Percentiles rank a stretch among this genome's conserved stretches.
These are phyloP conservation scores for Pseudomassariella vexata DNA, from an alignment of 2,329 filamentous ascomycete species.

Conservation along the genomic window DNA sequence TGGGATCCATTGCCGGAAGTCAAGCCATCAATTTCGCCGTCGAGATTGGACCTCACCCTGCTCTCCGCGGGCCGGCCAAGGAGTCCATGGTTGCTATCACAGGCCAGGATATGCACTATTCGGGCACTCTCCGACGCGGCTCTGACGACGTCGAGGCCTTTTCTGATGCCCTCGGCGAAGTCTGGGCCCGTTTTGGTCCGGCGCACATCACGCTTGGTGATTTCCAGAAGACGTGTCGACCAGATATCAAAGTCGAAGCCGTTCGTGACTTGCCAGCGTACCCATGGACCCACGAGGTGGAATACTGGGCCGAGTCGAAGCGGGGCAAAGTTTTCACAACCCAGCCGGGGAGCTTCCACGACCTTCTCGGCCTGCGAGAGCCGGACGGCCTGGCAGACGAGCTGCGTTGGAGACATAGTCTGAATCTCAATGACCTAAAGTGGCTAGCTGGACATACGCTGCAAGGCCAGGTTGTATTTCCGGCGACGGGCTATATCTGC, in stretches of 20 bases:
- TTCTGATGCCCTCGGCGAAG: no score
- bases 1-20: not conserved
- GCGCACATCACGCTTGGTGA: no score
- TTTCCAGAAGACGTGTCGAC: no score
- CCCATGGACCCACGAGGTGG: conserved; percentile 21
- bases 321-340: conserved; percentile 26
- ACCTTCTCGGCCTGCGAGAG: conserved; percentile 22
- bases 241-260: no score
- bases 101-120: not conserved
- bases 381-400: conserved; percentile 21
- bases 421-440: conserved; percentile 23
- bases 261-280: conserved; percentile 2
- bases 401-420: conserved; percentile 25
- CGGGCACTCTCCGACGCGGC: not conserved
- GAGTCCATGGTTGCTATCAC: conserved; percentile 18
- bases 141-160: not conserved
- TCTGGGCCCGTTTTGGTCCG: no score
- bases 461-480: conserved; percentile 32
- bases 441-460: conserved; percentile 31
- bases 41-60: conserved; percentile 31
- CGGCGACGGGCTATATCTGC: conserved; percentile 33
- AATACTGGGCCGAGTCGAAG: conserved; percentile 31
- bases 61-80: conserved; percentile 31
- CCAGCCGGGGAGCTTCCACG: conserved; percentile 13
- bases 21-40: conserved; percentile 13